Conservation (phyloP, 306 rosid species). For the Casuarina equisetifolia region DNA sequence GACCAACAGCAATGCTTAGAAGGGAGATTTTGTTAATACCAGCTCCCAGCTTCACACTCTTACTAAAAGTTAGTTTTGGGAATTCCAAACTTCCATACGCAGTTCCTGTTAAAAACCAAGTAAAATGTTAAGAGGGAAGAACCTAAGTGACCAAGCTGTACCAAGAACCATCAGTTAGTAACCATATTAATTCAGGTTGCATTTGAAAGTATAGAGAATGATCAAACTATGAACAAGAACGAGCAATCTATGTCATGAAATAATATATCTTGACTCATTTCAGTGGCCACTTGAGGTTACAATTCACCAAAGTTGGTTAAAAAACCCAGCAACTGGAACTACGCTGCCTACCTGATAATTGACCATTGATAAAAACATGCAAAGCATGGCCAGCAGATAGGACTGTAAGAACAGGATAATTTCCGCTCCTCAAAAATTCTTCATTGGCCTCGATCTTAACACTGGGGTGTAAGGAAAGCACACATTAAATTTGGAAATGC, state of each 20-base stretch:
- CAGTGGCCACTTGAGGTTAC: not conserved
- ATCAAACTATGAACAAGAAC: not conserved
- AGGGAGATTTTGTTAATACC: constrained; percentile 85
- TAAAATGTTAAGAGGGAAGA: constrained; percentile 4
- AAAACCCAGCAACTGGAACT: constrained; percentile 7
- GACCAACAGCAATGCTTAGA: constrained; percentile 94
- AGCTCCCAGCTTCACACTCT: constrained; percentile 72
- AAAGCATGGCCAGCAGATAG: constrained; percentile 96
- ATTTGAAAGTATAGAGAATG: not conserved
- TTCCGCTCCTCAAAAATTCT: constrained; percentile 69
- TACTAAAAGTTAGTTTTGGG: constrained; percentile 77
- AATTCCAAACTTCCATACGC: constrained; percentile 77
- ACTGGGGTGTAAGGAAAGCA: constrained; percentile 43
- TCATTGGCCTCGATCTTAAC: constrained; percentile 70
- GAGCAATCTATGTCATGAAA: not conserved
- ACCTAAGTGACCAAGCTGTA: not conserved
- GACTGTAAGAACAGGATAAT: constrained; percentile 66
- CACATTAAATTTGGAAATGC: constrained; percentile 8
- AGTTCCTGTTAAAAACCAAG: constrained; percentile 58
- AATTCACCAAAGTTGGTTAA: not conserved
- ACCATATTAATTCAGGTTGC: not conserved
- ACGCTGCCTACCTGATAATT: constrained; percentile 62
- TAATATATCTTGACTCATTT: not conserved
- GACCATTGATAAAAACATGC: constrained; percentile 85
- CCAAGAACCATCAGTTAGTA: not conserved